Conservation (phyloP, 371 early-diverging fungal genomes). For the Mucor mucedo region DNA sequence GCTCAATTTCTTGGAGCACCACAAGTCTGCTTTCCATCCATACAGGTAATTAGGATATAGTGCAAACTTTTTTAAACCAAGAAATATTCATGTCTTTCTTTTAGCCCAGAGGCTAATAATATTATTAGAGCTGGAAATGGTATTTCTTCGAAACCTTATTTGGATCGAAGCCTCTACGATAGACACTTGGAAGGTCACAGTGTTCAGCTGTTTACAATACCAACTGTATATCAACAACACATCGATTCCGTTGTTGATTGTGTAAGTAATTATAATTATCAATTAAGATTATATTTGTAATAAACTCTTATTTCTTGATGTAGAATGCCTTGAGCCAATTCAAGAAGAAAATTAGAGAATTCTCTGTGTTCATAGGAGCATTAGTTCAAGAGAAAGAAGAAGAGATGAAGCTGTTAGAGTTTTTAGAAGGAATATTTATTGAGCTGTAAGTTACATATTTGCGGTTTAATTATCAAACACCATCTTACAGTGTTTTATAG, state of each 20-base stretch:
- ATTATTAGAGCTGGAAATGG: conserved; percentile 16
- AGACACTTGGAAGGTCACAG: conserved; percentile 4
- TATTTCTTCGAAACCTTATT: conserved; percentile 11
- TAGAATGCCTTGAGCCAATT: conserved; percentile 4
- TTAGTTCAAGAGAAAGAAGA: conserved; percentile 6
- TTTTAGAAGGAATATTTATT: conserved; percentile 4
- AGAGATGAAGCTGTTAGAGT: conserved; percentile 5
- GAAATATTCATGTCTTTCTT: conserved; percentile 9
- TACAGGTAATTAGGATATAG: conserved; percentile 14
- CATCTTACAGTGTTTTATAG: conserved; percentile 21
- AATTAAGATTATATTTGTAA: conserved; percentile 9
- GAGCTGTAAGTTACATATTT: conserved; percentile 14
- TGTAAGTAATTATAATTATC: conserved; percentile 8
- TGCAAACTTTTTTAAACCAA: conserved; percentile 13
- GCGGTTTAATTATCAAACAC: conserved; percentile 4
- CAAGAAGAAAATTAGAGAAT: conserved; percentile 8
- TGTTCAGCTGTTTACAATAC: not conserved
- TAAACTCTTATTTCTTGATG: conserved; percentile 5
- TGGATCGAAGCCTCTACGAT: conserved; percentile 4
- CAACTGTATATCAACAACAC: not conserved
- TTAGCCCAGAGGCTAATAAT: conserved; percentile 18
- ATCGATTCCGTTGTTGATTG: not conserved
- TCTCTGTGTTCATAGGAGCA: no score
- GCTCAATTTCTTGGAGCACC: conserved; percentile 12
- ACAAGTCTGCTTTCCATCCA: conserved; percentile 11